Evolutionary conservation across 73 alveolate genomes (phyloP).

Genomic region (Breviolum minutum): DNA sequence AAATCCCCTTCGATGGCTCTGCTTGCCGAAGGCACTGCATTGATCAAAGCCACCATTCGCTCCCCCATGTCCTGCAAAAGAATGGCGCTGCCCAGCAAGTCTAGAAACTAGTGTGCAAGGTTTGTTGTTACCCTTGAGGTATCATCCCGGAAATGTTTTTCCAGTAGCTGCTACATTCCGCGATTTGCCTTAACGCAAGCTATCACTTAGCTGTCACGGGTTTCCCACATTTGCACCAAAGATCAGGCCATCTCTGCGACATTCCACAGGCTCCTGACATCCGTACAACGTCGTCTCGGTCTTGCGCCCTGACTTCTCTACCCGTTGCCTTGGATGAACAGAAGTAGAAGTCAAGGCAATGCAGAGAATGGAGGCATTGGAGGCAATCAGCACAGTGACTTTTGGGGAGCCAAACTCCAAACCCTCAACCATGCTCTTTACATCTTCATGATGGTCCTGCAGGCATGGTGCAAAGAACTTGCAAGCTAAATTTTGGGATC

Average conservation of each 20-base stretch:
- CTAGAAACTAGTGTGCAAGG: neutral
- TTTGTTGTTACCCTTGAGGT: too few relatives aligned
- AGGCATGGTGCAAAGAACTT: neutral
- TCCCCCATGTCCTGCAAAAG: conserved; percentile 35
- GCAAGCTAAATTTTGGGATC: too few relatives aligned
- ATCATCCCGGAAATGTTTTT: too few relatives aligned
- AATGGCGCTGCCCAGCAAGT: neutral
- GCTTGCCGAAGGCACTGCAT: neutral
- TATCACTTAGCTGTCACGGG: too few relatives aligned
- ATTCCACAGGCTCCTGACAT: conserved; percentile 33
- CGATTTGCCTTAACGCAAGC: too few relatives aligned
- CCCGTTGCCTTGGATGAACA: conserved; percentile 38
- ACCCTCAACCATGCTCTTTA: conserved; percentile 34
- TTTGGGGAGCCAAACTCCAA: conserved; percentile 17
- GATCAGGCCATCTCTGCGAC: too few relatives aligned
- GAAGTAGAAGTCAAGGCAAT: too few relatives aligned
- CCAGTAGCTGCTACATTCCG: too few relatives aligned
- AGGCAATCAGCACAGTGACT: neutral
- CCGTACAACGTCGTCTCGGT: conserved; percentile 50
- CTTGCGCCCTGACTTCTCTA: conserved; percentile 16
- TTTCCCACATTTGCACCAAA: too few relatives aligned
- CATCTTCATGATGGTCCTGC: conserved; percentile 31
- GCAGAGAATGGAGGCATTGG: too few relatives aligned
- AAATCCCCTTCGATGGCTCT: neutral
- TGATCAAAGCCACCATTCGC: conserved; percentile 42